Conservation (phyloP, 495 filamentous ascomycete genomes). For the Neurospora tetraspora region DNA sequence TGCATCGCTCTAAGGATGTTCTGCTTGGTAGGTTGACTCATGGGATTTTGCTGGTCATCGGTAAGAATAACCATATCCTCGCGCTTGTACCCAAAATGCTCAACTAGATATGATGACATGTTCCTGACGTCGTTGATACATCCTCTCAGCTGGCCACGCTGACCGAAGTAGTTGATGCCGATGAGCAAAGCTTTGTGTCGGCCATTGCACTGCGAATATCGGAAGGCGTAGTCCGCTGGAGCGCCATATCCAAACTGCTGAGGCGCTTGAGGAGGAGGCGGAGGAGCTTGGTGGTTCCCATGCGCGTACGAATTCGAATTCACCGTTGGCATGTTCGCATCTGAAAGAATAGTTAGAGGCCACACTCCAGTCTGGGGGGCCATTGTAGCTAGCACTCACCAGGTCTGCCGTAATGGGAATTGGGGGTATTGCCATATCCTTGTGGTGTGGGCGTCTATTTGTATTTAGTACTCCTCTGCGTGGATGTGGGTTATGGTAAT, state of each 20-base stretch:
- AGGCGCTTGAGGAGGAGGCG: conserved; percentile 46
- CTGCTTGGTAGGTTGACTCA: conserved; percentile 92
- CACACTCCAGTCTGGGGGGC: background rate
- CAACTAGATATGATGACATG: conserved; percentile 86
- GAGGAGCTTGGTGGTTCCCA: conserved; percentile 43
- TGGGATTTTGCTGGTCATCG: conserved; percentile 93
- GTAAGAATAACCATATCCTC: conserved; percentile 98
- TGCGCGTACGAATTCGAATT: conserved; percentile 45
- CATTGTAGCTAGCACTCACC: conserved; percentile 19
- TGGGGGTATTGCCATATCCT: conserved; percentile 32
- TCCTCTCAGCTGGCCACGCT: conserved; percentile 81
- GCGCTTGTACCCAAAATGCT: conserved; percentile 84
- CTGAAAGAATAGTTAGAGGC: background rate
- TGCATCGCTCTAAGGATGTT: conserved; percentile 98
- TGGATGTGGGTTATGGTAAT: background rate
- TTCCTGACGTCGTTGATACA: conserved; percentile 99
- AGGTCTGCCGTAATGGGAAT: conserved; percentile 25
- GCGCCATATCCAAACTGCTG: conserved; percentile 72
- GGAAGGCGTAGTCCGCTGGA: conserved; percentile 68
- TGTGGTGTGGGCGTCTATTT: background rate
- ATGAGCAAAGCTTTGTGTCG: conserved; percentile 87
- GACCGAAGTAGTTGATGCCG: conserved; percentile 96
- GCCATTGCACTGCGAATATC: conserved; percentile 88
- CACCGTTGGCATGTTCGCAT: conserved; percentile 32
- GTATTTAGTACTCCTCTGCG: background rate